Base-by-base conservation (phyloP, 1,139 yeast species). In the Magnusiomyces fungicola region DNA sequence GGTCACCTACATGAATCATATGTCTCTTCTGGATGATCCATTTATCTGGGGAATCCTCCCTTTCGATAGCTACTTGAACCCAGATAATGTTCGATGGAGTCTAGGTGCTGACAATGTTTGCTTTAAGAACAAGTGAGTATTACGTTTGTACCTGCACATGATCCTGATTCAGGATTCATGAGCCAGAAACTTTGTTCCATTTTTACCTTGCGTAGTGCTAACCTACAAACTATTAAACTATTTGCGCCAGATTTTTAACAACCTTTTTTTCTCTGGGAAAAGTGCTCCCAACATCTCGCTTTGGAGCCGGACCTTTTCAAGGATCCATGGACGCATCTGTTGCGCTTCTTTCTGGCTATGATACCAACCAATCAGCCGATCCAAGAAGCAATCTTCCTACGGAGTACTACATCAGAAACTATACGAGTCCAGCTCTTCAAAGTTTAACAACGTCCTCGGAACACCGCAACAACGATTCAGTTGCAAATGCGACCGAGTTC, bases 21-120 rank as follows among this genome's bases (percentile, higher is more conserved):
- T 89, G 83, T 85, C 96, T 1, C 88, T 86, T 50, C 83, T 89
- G 24, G 98, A 92, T 63, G 98, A 92, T 61, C 98, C 98, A 0
- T 75, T 87, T 29, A 71, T 88, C 47, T 92, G 95, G 83, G 96
- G 95, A 0, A 78, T 86, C 43, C 71, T 90, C 53, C 97, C 97
- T 0, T 72, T 50, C 36, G 51, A 80, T 45, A 80, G 78, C 57
- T 83, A 80, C 56, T 67, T 70, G 21, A 78, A 81, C 53, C 69
- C 86, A 16, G 84, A 81, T 55, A 76, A 80, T 50, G 78, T 89
- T 50, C 72, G 98, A 60, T 92, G 97, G 97, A 90, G 96, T 4
- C 73, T 92, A 55, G 98, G 96, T 0, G 97, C 98, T 7, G 81
- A 84, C 51, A 90, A 92, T 63, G 80, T 92, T 34, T 90, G 97